Base-by-base conservation (phyloP, 352 stramenopile genomes). In the Globisporangium cystogenes region DNA sequence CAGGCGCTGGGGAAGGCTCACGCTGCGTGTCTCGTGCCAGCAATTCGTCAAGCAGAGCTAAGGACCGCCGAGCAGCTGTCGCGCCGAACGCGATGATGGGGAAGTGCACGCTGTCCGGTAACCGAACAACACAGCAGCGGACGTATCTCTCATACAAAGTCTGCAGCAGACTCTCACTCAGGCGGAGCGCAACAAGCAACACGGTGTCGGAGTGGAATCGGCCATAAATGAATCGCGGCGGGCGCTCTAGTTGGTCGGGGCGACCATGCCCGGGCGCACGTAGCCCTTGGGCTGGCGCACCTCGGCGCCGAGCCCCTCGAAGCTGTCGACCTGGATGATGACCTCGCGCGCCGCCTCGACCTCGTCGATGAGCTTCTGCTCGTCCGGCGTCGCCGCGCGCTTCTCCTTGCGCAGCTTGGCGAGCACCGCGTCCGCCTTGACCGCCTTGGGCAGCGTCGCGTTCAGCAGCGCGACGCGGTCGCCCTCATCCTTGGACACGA, bases 291-390 rank as follows among this genome's bases (percentile, higher is more conserved):
- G 72, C 64, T 89, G 70, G 53, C 65, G 65, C 20, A 87, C 81
- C 57, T 96, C 85, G 6, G 76, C 69, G 27, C 92, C 95, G 5
- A 98, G 70, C 16, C 86, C 74, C 42, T 95, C 78, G 62, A 98
- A 98, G 43, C 67, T 84, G 74, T 98, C 80, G 44, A 99, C 96
- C 72, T 99, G 96, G 71, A 99, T 98, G 68, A 99, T 96, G 23
- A 92, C 64, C 81, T 99, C 95, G 37, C 96, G 88, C 33, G 96
- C 81, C 49, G 88, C 95, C 69, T 98, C 95, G 2, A 97, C 95
- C 59, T 98, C 88, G 60, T 97, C 89, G 70, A 99, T 97, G 45
- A 94, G 78, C 62, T 95, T 88, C 57, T 97, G 85, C 74, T 99
- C 96, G 48, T 96, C 87, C 20, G 78, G 62, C 14, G 95, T 98